phyloP scores from a whole-genome alignment of 768 basidiomycete genomes.

The Russula dissimulans region DNA sequence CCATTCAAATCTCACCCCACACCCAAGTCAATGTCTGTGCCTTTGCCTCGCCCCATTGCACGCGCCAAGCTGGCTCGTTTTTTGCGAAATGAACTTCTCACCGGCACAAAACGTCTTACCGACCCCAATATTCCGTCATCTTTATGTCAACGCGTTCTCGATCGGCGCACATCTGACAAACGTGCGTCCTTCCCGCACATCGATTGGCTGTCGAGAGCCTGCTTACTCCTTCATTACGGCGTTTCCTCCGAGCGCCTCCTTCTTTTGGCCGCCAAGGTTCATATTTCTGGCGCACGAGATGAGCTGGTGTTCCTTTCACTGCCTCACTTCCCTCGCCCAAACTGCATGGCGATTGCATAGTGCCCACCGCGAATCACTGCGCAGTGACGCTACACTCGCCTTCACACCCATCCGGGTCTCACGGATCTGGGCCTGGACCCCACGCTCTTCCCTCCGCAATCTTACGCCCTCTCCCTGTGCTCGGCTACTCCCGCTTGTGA shows the following conservation, averaged over 20 bases:
- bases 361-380: background rate
- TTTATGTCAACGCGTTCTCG: conserved; percentile 4
- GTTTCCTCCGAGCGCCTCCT: conserved; percentile 3
- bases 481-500: background rate
- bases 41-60: background rate
- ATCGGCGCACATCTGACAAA: conserved; percentile 8
- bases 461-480: background rate
- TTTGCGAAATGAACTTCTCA: conserved; percentile 1
- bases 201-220: conserved; percentile 5
- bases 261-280: conserved; percentile 7
- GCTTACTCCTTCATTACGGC: conserved; percentile 10
- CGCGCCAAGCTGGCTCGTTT: background rate
- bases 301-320: background rate
- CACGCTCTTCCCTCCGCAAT: background rate
- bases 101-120: background rate
- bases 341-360: background rate
- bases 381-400: background rate
- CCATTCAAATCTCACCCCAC: background rate
- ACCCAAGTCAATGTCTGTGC: background rate
- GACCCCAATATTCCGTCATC: conserved; percentile 9
- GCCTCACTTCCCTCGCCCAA: conserved; percentile 3
- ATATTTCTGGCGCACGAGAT: background rate
- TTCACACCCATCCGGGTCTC: background rate
- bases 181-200: background rate
- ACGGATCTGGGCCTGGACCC: background rate